These are phyloP conservation scores for Lichtheimia ramosa DNA, from an alignment of 371 early-diverging fungal species.

Conservation along the genomic window DNA sequence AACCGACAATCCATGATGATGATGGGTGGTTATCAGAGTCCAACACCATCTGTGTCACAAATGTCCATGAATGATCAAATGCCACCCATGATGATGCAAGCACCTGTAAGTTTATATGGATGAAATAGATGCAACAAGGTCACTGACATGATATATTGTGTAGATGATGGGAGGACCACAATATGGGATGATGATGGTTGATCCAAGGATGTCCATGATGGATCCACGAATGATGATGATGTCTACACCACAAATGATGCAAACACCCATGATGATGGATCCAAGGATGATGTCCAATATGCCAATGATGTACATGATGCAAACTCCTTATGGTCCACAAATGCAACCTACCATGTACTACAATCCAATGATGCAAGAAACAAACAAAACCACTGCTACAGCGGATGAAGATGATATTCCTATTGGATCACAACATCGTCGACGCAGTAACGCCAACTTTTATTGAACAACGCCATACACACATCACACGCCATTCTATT, in stretches of 20 bases:
- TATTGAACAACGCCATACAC: constrained; percentile 1
- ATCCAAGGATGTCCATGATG: constrained; percentile 39
- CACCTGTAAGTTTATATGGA: not conserved
- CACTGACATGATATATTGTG: not conserved
- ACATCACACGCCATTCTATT: too few relatives aligned
- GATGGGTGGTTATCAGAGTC: not conserved
- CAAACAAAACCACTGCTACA: constrained; percentile 7
- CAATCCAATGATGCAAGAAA: constrained; percentile 8
- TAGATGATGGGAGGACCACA: constrained; percentile 2
- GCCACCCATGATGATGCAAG: too few relatives aligned
- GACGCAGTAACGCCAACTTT: constrained; percentile 6
- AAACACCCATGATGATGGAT: constrained; percentile 30
- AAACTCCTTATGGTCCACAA: constrained; percentile 14
- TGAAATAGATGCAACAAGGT: too few relatives aligned
- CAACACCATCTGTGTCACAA: too few relatives aligned
- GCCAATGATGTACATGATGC: constrained; percentile 16
- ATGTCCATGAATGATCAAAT: too few relatives aligned
- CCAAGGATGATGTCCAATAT: constrained; percentile 32
- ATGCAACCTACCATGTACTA: constrained; percentile 5
- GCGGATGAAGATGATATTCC: constrained; percentile 39
- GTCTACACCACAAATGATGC: constrained; percentile 24
- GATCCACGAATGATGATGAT: constrained; percentile 33
- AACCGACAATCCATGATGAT: constrained; percentile 1
- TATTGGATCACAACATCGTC: constrained; percentile 6
- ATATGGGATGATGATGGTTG: constrained; percentile 31